phyloP scores from a whole-genome alignment of 139 green algal species.

The Desmodesmus armatus region DNA sequence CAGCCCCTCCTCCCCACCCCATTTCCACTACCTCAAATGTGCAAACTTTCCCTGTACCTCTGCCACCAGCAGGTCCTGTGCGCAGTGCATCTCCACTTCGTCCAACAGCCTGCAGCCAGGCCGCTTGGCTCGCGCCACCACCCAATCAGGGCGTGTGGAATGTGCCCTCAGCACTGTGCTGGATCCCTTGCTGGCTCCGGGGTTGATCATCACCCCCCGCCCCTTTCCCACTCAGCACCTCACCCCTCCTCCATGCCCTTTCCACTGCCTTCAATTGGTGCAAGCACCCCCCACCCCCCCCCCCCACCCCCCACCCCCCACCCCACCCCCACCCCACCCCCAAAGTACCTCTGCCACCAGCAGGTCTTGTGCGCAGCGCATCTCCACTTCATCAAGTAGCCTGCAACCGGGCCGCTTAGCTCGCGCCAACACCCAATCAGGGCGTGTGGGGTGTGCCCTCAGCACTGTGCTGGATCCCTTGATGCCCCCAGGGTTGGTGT shows the following conservation, averaged over 20 bases:
- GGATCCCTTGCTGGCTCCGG: constrained; percentile 16
- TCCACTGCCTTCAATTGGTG: background rate
- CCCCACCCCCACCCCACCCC: background rate
- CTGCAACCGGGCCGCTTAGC: constrained; percentile 59
- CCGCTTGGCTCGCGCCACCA: constrained; percentile 60
- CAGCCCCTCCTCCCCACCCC: no score
- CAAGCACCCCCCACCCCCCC: no score
- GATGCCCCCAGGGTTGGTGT: constrained; percentile 28
- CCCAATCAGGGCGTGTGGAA: constrained; percentile 52
- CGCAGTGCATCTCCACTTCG: constrained; percentile 62
- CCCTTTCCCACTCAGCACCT: constrained; percentile 70
- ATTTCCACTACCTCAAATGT: no score
- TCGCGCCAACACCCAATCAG: constrained; percentile 62
- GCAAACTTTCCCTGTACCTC: no score
- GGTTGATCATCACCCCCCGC: no score
- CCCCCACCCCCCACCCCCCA: background rate
- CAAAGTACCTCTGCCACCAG: constrained; percentile 68
- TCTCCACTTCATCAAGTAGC: constrained; percentile 49
- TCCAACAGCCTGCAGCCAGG: constrained; percentile 54
- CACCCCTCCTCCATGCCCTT: constrained; percentile 33
- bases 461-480: constrained; percentile 19
- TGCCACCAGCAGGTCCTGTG: constrained; percentile 76
- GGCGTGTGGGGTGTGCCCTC: constrained; percentile 21
- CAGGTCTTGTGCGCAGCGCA: constrained; percentile 76
- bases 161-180: constrained; percentile 8